A percentile compares a stretch with the other conserved stretches of the same genome.
phyloP scores from a whole-genome alignment of 352 stramenopile species.

The Phytopythium kandeliae region DNA sequence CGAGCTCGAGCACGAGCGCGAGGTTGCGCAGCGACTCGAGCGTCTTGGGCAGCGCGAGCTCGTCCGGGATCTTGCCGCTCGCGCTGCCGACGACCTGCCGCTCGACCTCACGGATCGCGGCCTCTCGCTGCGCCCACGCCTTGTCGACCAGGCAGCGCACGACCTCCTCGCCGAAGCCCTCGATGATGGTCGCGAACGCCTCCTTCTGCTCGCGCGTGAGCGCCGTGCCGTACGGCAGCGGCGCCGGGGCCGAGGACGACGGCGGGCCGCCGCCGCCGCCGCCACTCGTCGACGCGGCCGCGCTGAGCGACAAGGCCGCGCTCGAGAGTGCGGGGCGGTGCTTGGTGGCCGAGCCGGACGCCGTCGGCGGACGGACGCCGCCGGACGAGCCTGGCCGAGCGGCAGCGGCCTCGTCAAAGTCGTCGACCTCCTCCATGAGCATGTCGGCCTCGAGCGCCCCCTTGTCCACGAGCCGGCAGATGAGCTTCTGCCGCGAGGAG shows the following conservation, averaged over 20 bases:
- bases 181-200: conserved; percentile 41
- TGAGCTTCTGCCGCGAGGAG: conserved; percentile 68
- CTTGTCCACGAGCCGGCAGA: conserved; percentile 70
- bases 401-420: conserved; percentile 47
- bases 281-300: conserved; percentile 10
- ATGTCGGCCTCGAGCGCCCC: conserved; percentile 69
- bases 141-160: conserved; percentile 81
- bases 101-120: conserved; percentile 68
- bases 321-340: conserved; percentile 61
- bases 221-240: conserved; percentile 65
- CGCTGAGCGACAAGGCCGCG: conserved; percentile 33
- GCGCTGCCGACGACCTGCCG: conserved; percentile 50
- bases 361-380: conserved; percentile 51
- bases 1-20: conserved; percentile 51
- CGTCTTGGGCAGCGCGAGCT: conserved; percentile 49
- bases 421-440: conserved; percentile 81
- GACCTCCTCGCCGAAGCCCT: conserved; percentile 57
- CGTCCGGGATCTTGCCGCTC: conserved; percentile 32
- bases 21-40: conserved; percentile 54
- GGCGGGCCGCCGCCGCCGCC: conserved; percentile 6
- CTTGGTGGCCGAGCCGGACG: conserved; percentile 73
- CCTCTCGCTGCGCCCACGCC: conserved; percentile 68
- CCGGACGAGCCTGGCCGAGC: conserved; percentile 48
- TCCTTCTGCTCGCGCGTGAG: conserved; percentile 56
- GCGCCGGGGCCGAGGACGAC: conserved; percentile 23